Conservation (phyloP, 192 early-diverging fungal genomes). For the Coemansia sp. region DNA sequence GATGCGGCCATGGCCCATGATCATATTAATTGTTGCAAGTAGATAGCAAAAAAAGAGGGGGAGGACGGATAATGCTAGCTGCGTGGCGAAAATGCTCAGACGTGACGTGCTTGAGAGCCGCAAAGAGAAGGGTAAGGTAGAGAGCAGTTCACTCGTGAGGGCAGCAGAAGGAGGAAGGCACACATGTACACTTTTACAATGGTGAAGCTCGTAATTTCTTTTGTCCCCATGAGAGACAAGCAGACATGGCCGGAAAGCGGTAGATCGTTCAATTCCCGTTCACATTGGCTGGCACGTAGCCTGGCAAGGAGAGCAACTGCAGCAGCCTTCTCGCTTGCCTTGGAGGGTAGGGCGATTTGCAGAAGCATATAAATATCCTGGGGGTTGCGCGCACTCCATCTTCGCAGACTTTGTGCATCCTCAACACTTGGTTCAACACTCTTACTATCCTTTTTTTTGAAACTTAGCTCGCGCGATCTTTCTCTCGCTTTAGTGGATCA, state of each 20-base stretch:
- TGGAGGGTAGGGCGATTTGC: constrained; percentile 1
- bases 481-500: not conserved
- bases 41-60: not conserved
- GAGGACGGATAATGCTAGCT: constrained; percentile 2
- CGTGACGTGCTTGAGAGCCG: constrained; percentile 11
- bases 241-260: constrained; percentile 4
- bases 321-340: not conserved
- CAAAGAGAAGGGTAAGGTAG: not conserved
- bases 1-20: constrained; percentile 14
- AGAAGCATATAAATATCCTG: constrained; percentile 9
- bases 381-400: not conserved
- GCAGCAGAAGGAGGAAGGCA: not conserved
- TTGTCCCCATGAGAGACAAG: constrained; percentile 4
- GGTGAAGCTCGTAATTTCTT: not conserved
- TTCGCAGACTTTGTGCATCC: not conserved
- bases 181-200: not conserved
- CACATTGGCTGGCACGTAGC: not conserved
- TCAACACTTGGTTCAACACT: not conserved
- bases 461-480: not conserved
- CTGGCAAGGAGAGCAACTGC: not conserved
- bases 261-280: constrained; percentile 8
- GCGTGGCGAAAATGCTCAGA: not conserved
- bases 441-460: not conserved
- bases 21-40: constrained; percentile 3
- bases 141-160: not conserved